These are phyloP conservation scores for Schwanniomyces polymorphus DNA, from an alignment of 805 yeast species.

Conservation along the genomic window DNA sequence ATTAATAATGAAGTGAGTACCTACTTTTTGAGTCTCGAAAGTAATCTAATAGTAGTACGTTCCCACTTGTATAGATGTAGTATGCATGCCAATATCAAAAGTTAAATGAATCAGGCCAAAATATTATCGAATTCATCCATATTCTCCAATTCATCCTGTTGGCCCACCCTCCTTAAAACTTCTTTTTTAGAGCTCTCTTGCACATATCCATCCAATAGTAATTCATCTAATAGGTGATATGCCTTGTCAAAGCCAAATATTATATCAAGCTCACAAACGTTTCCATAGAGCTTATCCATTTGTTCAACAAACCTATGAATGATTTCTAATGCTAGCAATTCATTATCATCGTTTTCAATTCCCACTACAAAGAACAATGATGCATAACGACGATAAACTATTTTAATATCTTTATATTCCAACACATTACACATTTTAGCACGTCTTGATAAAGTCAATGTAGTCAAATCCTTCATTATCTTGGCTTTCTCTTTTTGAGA, in stretches of 20 bases:
- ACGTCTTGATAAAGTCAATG: conserved; percentile 78
- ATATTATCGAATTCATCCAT: conserved; percentile 60
- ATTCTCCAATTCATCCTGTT: conserved; percentile 84
- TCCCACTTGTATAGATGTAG: neutral
- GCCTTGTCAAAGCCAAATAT: conserved; percentile 95
- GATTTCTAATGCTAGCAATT: conserved; percentile 77
- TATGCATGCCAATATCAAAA: neutral
- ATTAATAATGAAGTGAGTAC: no score
- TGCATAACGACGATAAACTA: conserved; percentile 91
- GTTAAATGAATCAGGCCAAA: conserved; percentile 20
- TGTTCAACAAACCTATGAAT: conserved; percentile 94
- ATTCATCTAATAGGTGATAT: conserved; percentile 86
- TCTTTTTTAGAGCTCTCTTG: conserved; percentile 83
- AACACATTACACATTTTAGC: conserved; percentile 95
- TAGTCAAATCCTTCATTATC: conserved; percentile 81
- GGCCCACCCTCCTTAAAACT: conserved; percentile 71
- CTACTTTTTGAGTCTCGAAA: no score
- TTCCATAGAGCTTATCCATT: conserved; percentile 94
- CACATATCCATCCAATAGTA: conserved; percentile 82
- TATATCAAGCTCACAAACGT: conserved; percentile 94
- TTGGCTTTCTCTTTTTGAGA: conserved; percentile 84
- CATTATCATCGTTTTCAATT: conserved; percentile 81
- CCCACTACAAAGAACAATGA: conserved; percentile 89
- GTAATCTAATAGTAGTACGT: no score
- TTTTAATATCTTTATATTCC: conserved; percentile 81